Conservation (phyloP, 108 stramenopile species). For the Nitzschia sp. region DNA sequence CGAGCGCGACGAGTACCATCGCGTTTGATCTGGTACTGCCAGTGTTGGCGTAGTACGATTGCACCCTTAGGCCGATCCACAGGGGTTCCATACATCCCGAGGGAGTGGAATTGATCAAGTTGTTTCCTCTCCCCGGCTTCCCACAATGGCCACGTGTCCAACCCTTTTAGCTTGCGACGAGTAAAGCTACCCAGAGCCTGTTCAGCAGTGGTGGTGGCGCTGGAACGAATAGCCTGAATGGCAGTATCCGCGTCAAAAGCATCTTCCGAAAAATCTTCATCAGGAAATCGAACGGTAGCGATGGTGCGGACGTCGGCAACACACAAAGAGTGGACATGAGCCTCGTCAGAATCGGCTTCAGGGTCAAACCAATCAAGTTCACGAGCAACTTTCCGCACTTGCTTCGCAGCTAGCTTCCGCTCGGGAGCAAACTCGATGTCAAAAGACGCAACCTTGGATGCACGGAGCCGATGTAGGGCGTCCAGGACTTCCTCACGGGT, state of each 20-base stretch:
- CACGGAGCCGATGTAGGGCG: slow-evolving; percentile 10
- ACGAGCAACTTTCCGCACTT: neutral
- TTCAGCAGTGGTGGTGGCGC: no score
- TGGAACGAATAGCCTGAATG: slow-evolving; percentile 8
- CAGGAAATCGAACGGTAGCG: neutral
- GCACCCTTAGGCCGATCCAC: slow-evolving; percentile 7
- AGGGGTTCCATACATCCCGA: slow-evolving; percentile 6
- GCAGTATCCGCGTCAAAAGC: neutral
- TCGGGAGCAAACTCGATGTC: neutral
- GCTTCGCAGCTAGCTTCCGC: neutral
- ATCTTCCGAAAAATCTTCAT: neutral
- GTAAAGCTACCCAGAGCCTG: slow-evolving; percentile 33
- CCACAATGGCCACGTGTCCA: slow-evolving; percentile 19
- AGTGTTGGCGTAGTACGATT: slow-evolving; percentile 5
- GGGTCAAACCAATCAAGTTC: neutral
- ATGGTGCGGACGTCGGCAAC: neutral
- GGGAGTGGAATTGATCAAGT: neutral
- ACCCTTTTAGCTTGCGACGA: slow-evolving; percentile 22
- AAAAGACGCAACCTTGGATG: slow-evolving; percentile 22
- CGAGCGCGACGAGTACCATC: slow-evolving; percentile 28
- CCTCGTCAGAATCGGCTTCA: neutral
- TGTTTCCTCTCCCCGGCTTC: neutral
- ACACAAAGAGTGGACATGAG: neutral
- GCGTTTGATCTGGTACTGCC: slow-evolving; percentile 18
- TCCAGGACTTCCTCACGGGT: neutral